phyloP scores from a whole-genome alignment of 768 basidiomycete genomes.

The Gymnopilus junonius region DNA sequence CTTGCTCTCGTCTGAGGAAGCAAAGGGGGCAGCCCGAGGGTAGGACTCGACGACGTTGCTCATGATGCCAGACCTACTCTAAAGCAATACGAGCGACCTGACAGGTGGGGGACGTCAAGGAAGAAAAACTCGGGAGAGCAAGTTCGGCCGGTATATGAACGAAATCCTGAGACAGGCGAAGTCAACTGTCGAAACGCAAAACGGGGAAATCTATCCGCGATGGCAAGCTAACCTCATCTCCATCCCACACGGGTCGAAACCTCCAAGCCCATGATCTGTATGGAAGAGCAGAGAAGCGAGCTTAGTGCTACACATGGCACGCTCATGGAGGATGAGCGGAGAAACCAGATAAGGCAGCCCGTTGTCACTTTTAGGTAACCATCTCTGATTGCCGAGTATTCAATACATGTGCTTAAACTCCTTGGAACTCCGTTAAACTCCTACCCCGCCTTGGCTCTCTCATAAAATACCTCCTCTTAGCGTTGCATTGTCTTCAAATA shows the following conservation, averaged over 20 bases:
- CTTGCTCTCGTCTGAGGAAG: conserved; percentile 6
- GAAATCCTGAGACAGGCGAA: neutral
- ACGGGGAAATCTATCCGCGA: neutral
- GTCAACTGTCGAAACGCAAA: neutral
- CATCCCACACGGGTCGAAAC: conserved; percentile 16
- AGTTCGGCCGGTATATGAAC: neutral
- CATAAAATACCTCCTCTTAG: neutral
- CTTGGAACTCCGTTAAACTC: too few relatives aligned
- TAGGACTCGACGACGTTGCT: conserved; percentile 12
- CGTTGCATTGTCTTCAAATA: neutral
- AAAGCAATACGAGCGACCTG: conserved; percentile 3
- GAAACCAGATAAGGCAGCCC: neutral
- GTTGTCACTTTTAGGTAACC: neutral
- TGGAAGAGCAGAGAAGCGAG: neutral
- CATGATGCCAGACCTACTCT: conserved; percentile 12
- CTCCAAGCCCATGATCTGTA: conserved; percentile 4
- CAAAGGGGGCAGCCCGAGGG: neutral
- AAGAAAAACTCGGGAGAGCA: neutral
- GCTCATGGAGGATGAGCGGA: neutral
- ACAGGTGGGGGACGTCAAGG: conserved; percentile 9
- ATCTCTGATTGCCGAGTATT: neutral
- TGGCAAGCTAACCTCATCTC: neutral
- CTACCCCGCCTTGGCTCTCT: neutral
- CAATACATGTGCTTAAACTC: neutral
- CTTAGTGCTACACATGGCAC: conserved; percentile 5